Evolutionary conservation across 1,284 basidiomycete genomes (phyloP), one percentile per base, ranked within the genome.

Genomic region (Lentinula novae-zelandiae): DNA sequence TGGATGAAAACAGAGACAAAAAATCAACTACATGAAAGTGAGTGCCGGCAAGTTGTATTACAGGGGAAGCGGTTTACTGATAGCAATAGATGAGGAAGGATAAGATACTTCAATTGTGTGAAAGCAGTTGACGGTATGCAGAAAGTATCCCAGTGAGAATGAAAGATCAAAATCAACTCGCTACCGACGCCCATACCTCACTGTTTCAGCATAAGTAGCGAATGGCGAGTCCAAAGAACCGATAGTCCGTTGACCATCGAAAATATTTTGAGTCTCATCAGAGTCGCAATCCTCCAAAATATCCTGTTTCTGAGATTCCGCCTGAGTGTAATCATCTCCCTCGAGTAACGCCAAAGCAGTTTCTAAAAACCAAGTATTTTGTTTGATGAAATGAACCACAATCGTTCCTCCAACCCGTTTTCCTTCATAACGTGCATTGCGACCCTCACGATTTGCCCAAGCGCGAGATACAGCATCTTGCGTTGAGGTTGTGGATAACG

Each of bases 301-400:
- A 42, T 52, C 36, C 27, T 20, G 15, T 5, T 40, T 36, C 54
- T 53, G 57, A 33, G 33, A 56, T 44, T 61, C 60, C 5, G 49
- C 46, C 33, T 61, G 54, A 3, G 60, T 57, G 3, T 42, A 56
- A 17, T 92, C 89, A 12, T 88, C 83, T 6, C 87, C 83, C 44
- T 93, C 93, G 34, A 98, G 78, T 20, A 98, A 76, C 20, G 94
- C 95, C 15, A 95, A 75, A 13, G 93, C 92, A 0, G 96, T 93
- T 77, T 99, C 96, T 66, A 94, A 75, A 75, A 94, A 98, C 96
- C 96, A 99, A 76, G 93, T 90, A 67, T 93, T 87, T 73, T 94
- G 91, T 84, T 98, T 99, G 78, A 98, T 90, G 72, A 93, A 98
- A 76, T 99, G 96, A 50, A 99, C 95, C 27, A 95, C 90, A 49